Evolutionary conservation across 2,329 filamentous ascomycete species (phyloP), one percentile per base, ranked within the genome.

Genomic region (Penicillium sp.): DNA sequence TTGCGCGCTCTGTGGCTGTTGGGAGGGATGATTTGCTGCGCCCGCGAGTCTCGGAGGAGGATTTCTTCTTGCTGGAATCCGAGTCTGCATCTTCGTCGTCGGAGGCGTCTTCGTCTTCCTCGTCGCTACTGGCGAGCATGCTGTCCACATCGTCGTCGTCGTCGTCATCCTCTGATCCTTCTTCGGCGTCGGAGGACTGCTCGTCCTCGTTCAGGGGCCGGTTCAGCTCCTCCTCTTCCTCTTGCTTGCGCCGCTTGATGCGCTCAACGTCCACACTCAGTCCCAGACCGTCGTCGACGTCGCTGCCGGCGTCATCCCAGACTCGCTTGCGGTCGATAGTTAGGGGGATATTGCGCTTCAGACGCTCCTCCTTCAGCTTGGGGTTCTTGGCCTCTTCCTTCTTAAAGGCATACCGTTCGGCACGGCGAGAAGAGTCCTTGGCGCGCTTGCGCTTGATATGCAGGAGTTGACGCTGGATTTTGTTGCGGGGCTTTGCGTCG

Each of bases 321-420:
- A 88, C 82, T 66, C 93, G 82, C 75, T 95, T 95, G 61, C 83
- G 81, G 61, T 96, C 90, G 51, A 95, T 78, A 0, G 88, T 95
- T 48, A 81, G 69, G 0, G 93, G 86, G 38, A 89, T 78, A 72
- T 95, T 95, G 58, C 79, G 81, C 53, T 81, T 82, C 53, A 91
- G 75, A 60, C 93, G 81, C 57, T 85, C 80, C 53, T 81, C 81
- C 58, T 82, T 82, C 52, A 95, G 71, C 52, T 81, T 78, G 2
- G 91, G 90, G 62, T 96, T 82, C 68, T 85, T 87, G 56, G 84
- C 80, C 70, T 98, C 93, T 64, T 90, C 87, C 70, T 85, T 87
- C 72, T 88, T 89, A 52, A 88, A 78, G 43, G 80, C 80, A 66
- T 89, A 85, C 55, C 90, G 82, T 62, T 83, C 79, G 61, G 89